Conservation (phyloP, 805 yeast genomes). For the Kazachstania psychrophila region DNA sequence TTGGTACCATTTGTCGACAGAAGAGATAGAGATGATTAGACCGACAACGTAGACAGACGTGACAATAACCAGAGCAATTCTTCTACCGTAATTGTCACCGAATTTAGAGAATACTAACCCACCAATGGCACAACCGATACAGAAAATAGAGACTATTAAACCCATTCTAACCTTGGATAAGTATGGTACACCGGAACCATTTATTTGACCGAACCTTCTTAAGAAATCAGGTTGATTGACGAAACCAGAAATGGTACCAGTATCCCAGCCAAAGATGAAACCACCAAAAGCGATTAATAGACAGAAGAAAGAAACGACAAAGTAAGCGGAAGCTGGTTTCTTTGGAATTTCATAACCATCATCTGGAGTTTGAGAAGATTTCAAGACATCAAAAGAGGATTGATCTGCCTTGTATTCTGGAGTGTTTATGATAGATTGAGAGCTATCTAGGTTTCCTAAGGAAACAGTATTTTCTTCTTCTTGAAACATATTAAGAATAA, state of each 20-base stretch:
- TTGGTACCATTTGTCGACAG: conserved; percentile 52
- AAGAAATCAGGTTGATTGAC: conserved; percentile 49
- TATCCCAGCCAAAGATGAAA: conserved; percentile 63
- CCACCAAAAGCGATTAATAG: conserved; percentile 54
- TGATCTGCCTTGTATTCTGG: no score
- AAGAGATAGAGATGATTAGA: conserved; percentile 55
- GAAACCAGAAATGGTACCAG: conserved; percentile 73
- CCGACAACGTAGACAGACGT: conserved; percentile 61
- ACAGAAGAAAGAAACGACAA: conserved; percentile 26
- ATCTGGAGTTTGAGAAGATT: no score
- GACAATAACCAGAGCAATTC: conserved; percentile 49
- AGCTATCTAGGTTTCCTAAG: no score
- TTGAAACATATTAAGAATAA: no score
- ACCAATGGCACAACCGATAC: conserved; percentile 71
- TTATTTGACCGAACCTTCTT: conserved; percentile 42
- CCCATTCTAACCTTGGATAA: conserved; percentile 49
- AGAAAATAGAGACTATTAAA: conserved; percentile 51
- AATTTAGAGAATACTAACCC: conserved; percentile 49
- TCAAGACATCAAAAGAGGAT: no score
- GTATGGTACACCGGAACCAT: conserved; percentile 27
- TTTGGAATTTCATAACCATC: conserved; percentile 3
- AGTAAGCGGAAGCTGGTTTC: conserved; percentile 15
- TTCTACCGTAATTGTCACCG: conserved; percentile 60
- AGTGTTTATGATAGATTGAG: no score
- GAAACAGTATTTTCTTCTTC: no score